Conservation (phyloP, 768 basidiomycete genomes). For the Filobasidium floriforme region DNA sequence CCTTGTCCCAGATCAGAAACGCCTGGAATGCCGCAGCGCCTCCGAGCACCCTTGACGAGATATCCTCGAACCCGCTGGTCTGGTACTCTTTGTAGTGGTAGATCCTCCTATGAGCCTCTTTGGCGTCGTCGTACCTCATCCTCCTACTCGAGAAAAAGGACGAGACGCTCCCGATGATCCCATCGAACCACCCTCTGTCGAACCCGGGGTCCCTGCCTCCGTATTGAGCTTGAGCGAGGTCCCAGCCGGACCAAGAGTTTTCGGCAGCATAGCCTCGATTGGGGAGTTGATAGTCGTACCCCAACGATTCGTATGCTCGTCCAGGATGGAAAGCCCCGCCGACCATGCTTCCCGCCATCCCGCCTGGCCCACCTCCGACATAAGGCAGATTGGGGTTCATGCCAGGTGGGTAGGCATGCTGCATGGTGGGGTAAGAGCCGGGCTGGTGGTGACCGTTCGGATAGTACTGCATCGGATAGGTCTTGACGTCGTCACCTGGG, state of each 20-base stretch:
- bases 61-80: constrained; percentile 24
- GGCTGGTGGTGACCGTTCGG: not conserved
- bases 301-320: constrained; percentile 10
- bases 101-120: constrained; percentile 36
- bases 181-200: constrained; percentile 38
- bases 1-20: constrained; percentile 41
- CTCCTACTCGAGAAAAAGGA: constrained; percentile 5
- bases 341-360: not conserved
- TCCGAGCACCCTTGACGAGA: constrained; percentile 35
- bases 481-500: constrained; percentile 1
- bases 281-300: constrained; percentile 15
- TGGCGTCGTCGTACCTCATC: constrained; percentile 35
- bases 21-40: constrained; percentile 44
- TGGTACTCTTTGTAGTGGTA: constrained; percentile 32
- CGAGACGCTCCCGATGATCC: constrained; percentile 26
- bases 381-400: not conserved
- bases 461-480: not conserved
- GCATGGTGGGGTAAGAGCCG: not conserved
- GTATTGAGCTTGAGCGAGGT: constrained; percentile 21
- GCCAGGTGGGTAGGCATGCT: not conserved
- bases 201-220: constrained; percentile 5
- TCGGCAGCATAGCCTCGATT: constrained; percentile 10
- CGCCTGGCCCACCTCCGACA: not conserved
- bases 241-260: constrained; percentile 17
- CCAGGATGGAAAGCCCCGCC: constrained; percentile 2